Percentiles rank a stretch among this genome's conserved stretches.
These are phyloP conservation scores for Zangia roseola DNA, from an alignment of 768 basidiomycete species.

Conservation along the genomic window DNA sequence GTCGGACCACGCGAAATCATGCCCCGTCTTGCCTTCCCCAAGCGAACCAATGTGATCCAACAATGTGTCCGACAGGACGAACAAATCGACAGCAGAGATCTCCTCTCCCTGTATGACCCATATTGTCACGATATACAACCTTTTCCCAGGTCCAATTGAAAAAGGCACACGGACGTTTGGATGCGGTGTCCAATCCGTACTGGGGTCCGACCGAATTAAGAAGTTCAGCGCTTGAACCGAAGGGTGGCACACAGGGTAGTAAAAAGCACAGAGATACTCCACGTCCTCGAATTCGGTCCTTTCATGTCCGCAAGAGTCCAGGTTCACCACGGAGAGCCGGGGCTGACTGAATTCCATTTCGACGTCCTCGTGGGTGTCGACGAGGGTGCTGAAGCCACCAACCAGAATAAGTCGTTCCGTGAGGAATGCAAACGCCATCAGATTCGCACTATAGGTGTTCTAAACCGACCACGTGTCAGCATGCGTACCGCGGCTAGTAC, in stretches of 20 bases:
- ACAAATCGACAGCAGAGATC: constrained; percentile 37
- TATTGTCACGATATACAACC: constrained; percentile 48
- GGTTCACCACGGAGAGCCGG: constrained; percentile 40
- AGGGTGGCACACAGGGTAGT: constrained; percentile 38
- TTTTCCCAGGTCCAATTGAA: constrained; percentile 38
- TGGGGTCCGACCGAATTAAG: constrained; percentile 53
- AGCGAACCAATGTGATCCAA: constrained; percentile 24
- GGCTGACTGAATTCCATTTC: constrained; percentile 24
- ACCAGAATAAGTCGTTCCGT: constrained; percentile 41
- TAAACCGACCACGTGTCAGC: constrained; percentile 7
- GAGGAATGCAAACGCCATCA: constrained; percentile 44
- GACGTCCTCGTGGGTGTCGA: constrained; percentile 8
- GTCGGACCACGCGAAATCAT: constrained; percentile 42
- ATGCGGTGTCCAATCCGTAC: constrained; percentile 44
- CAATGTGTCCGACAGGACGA: constrained; percentile 42
- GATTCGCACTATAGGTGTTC: constrained; percentile 31
- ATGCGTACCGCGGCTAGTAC: not conserved
- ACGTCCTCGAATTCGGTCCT: constrained; percentile 30
- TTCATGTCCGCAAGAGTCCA: constrained; percentile 32
- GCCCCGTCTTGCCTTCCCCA: constrained; percentile 13
- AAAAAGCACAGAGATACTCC: constrained; percentile 38
- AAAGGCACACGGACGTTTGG: constrained; percentile 44
- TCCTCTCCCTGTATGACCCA: constrained; percentile 33
- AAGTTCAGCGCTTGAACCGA: constrained; percentile 33
- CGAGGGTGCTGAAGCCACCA: constrained; percentile 19